A percentile compares a stretch with the other conserved stretches of the same genome.
Conservation (phyloP, 768 basidiomycete species). For the Auriscalpium vulgare region DNA sequence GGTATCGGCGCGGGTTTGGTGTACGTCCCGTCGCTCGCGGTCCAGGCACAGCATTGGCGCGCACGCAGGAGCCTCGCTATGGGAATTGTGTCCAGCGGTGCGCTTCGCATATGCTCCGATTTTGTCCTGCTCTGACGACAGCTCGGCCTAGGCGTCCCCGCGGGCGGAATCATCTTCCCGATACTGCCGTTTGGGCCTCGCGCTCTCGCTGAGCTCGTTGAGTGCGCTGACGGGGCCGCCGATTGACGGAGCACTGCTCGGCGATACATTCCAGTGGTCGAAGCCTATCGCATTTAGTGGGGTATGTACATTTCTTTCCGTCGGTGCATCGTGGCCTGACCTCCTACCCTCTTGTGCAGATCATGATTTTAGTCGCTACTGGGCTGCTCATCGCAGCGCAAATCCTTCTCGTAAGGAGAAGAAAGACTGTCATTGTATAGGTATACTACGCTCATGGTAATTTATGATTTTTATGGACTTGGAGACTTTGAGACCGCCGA, state of each 20-base stretch:
- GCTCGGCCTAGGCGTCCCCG: constrained; percentile 19
- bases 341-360: too few relatives aligned
- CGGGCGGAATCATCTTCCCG: constrained; percentile 27
- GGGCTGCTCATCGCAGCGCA: too few relatives aligned
- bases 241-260: neutral
- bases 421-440: too few relatives aligned
- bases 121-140: neutral
- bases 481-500: too few relatives aligned
- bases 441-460: too few relatives aligned
- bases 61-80: constrained; percentile 27
- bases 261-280: neutral
- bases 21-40: constrained; percentile 38
- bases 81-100: constrained; percentile 21
- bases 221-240: neutral
- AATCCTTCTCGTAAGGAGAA: too few relatives aligned
- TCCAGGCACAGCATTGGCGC: constrained; percentile 39
- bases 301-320: neutral
- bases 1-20: constrained; percentile 38
- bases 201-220: neutral
- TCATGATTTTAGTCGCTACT: too few relatives aligned
- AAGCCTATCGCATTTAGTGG: neutral
- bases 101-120: constrained; percentile 18
- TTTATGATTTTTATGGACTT: too few relatives aligned
- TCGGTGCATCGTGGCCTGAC: too few relatives aligned
- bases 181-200: constrained; percentile 19